Base-by-base conservation (phyloP, 139 green algal genomes). In the Auxenochlorella pyrenoidosa region DNA sequence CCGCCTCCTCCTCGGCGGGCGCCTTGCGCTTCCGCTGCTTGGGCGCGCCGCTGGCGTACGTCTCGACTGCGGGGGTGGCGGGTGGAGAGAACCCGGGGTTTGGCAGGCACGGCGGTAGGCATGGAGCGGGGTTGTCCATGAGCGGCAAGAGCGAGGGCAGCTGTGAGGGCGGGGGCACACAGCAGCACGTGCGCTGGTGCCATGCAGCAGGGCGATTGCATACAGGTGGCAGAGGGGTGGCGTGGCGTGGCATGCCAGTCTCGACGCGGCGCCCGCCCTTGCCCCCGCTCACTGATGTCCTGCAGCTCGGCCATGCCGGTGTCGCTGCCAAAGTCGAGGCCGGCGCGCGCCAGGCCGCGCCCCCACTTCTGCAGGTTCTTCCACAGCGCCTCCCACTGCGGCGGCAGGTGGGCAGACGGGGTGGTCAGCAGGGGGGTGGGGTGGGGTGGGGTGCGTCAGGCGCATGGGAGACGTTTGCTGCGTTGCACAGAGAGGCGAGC, bases 21-120 rank as follows among this genome's bases (percentile, higher is more conserved):
- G 80, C 80, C 63, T 85, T 85, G 60, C 80, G 80, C 80, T 85
- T 85, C 10, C 80, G 80, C 80, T 85, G 80, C 80, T 85, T 85
- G 80, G 80, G 80, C 4, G 80, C 80, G 28, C 80, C 80, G 80
- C 80, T 85, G 40, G 60, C 63, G 60, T 76, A 85, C 40, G 63
- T 76, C 80, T 85, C 80, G 28, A 85, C 80, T 85, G 79, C 79
- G 63, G 32, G 18, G 34, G 75, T 8, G 8, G 59, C n/a, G n/a
- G n/a, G n/a, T n/a, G n/a, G n/a, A n/a, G n/a, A n/a, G n/a, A n/a
- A n/a, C n/a, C n/a, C n/a, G n/a, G n/a, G n/a, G n/a, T n/a, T n/a
- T n/a, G n/a, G n/a, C n/a, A n/a, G n/a, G n/a, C n/a, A n/a, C n/a
- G n/a, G n/a, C n/a, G n/a, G n/a, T n/a, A n/a, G n/a, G n/a, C n/a